Percentiles rank a stretch among this genome's conserved stretches.
Evolutionary conservation across 2,329 filamentous ascomycete genomes (phyloP).

Genomic region (Cladobotryum mycophilum): DNA sequence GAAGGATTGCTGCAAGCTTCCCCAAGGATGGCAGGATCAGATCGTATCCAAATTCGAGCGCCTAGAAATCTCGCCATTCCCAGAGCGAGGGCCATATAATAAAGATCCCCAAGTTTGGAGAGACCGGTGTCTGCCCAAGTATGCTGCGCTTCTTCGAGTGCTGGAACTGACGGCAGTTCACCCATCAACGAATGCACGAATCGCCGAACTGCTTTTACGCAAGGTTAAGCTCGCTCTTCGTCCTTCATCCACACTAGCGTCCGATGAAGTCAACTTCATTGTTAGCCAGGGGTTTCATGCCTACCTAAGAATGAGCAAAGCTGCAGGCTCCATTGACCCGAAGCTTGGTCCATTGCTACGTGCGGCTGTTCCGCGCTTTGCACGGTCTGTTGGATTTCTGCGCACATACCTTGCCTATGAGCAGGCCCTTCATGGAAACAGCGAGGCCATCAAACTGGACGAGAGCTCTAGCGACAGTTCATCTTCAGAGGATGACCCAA

Average conservation of each 20-base stretch:
- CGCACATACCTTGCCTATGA: conserved; percentile 56
- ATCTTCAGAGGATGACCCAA: conserved; percentile 47
- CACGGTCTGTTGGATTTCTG: conserved; percentile 59
- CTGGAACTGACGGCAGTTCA: conserved; percentile 57
- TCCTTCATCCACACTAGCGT: conserved; percentile 51
- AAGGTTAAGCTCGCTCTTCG: conserved; percentile 61
- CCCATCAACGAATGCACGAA: conserved; percentile 58
- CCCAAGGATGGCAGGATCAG: conserved; percentile 65
- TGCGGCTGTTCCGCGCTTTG: conserved; percentile 60
- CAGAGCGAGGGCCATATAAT: conserved; percentile 55
- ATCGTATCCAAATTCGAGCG: conserved; percentile 64
- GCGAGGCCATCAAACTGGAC: conserved; percentile 18
- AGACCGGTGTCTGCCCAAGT: conserved; percentile 58
- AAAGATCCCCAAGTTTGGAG: conserved; percentile 57
- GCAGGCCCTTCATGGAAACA: conserved; percentile 21
- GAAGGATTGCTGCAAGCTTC: conserved; percentile 50
- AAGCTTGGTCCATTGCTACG: conserved; percentile 60
- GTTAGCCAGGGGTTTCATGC: conserved; percentile 68
- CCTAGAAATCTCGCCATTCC: conserved; percentile 58
- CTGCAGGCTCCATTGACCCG: conserved; percentile 50
- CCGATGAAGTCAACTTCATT: conserved; percentile 64
- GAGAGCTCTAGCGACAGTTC: conserved; percentile 37
- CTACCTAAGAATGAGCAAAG: conserved; percentile 60
- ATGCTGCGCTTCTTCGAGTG: conserved; percentile 60
- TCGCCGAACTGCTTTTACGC: conserved; percentile 58